These are phyloP conservation scores for Yarrowia sp. DNA, from an alignment of 805 yeast genomes.

Conservation along the genomic window DNA sequence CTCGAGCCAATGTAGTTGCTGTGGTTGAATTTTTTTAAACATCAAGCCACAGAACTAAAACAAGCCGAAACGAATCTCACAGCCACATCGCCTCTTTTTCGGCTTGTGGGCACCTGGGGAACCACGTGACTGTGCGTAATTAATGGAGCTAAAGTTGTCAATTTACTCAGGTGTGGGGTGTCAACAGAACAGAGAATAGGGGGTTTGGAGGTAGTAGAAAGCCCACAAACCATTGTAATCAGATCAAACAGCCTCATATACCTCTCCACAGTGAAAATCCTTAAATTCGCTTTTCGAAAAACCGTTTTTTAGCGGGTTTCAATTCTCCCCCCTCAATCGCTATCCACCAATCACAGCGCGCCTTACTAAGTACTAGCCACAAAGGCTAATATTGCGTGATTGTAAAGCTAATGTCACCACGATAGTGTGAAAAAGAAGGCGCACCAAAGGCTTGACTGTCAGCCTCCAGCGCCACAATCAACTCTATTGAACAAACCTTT, in stretches of 20 bases:
- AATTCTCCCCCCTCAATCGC: neutral
- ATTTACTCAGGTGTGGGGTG: neutral
- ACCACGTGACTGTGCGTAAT: constrained; percentile 20
- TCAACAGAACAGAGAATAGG: neutral
- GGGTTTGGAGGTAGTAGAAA: neutral
- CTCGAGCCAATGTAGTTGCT: no score
- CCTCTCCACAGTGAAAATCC: no score
- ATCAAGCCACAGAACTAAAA: constrained; percentile 11
- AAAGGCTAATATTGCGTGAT: constrained; percentile 26
- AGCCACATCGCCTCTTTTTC: constrained; percentile 18
- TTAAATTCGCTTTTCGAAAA: no score
- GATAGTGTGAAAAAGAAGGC: constrained; percentile 22
- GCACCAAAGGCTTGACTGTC: constrained; percentile 14
- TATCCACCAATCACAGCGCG: constrained; percentile 12
- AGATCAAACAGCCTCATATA: no score
- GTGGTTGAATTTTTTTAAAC: neutral
- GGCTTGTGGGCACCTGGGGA: constrained; percentile 2
- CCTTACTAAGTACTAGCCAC: constrained; percentile 25
- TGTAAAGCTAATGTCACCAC: constrained; percentile 26
- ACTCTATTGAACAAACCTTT: constrained; percentile 25
- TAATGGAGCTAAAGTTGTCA: neutral
- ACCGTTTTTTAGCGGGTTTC: no score
- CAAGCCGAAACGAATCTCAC: neutral
- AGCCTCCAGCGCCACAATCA: constrained; percentile 28
- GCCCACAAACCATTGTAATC: neutral